phyloP scores from a whole-genome alignment of 345 rosid genomes.

The Xanthoceras sorbifolium region DNA sequence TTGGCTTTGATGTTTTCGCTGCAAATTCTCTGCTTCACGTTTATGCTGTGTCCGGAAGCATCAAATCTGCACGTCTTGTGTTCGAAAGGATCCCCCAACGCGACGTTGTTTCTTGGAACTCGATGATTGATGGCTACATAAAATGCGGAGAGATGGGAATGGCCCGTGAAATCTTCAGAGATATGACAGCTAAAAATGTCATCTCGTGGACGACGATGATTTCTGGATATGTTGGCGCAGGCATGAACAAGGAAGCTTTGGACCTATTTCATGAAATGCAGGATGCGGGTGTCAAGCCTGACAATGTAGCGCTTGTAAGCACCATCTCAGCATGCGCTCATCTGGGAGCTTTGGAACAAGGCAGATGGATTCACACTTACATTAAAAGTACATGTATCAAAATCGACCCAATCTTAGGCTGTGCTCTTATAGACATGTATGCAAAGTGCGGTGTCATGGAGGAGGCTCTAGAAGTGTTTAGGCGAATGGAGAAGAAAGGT shows the following conservation, averaged over 20 bases:
- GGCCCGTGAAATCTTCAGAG: constrained; percentile 44
- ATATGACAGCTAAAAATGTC: constrained; percentile 48
- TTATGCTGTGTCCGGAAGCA: constrained; percentile 46
- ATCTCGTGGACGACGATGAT: constrained; percentile 73
- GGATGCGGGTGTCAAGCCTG: constrained; percentile 55
- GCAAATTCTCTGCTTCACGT: constrained; percentile 58
- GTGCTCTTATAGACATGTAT: constrained; percentile 72
- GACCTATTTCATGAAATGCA: constrained; percentile 65
- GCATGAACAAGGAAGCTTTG: constrained; percentile 67
- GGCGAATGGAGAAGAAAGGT: constrained; percentile 34
- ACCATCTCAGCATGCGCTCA: constrained; percentile 69
- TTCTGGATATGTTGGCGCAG: constrained; percentile 58
- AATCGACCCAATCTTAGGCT: constrained; percentile 47
- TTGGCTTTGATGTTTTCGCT: constrained; percentile 41
- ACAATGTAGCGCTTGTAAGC: constrained; percentile 49
- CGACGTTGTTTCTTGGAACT: constrained; percentile 73
- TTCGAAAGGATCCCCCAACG: constrained; percentile 42
- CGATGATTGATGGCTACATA: constrained; percentile 58
- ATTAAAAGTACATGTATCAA: constrained; percentile 26
- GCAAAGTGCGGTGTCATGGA: constrained; percentile 69
- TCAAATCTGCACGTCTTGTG: constrained; percentile 42
- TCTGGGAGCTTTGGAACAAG: constrained; percentile 77
- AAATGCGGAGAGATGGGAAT: constrained; percentile 44
- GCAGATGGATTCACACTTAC: constrained; percentile 75
- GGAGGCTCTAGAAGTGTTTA: constrained; percentile 53